Conservation (phyloP, 2,329 filamentous ascomycete species). For the Fusarium marasasianum region DNA sequence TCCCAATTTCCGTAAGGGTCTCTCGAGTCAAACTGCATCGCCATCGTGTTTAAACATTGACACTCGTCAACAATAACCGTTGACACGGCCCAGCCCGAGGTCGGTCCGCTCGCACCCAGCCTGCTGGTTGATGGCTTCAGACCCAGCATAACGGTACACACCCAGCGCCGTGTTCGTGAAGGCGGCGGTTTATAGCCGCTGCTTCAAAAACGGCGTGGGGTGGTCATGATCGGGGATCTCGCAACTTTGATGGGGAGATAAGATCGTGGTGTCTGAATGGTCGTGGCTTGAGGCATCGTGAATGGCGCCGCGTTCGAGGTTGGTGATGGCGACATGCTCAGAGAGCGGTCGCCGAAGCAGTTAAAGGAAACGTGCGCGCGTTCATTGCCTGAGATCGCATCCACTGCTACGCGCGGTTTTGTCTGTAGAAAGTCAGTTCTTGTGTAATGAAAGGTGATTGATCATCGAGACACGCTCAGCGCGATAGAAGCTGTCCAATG, state of each 20-base stretch:
- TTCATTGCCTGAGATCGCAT: too few relatives aligned
- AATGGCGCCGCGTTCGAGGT: background rate
- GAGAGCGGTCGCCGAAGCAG: too few relatives aligned
- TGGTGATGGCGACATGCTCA: background rate
- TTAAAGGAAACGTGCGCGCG: background rate
- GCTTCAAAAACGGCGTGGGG: background rate
- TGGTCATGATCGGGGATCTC: background rate
- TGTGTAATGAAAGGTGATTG: background rate
- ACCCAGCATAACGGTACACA: background rate
- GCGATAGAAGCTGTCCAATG: background rate
- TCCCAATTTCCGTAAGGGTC: too few relatives aligned
- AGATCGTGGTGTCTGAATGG: background rate
- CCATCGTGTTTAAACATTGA: slow-evolving; percentile 6
- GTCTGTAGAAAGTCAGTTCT: slow-evolving; percentile 39
- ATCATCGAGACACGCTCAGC: background rate
- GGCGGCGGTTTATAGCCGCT: background rate
- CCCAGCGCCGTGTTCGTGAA: background rate
- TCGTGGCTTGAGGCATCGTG: background rate
- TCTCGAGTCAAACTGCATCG: background rate
- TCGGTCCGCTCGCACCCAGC: slow-evolving; percentile 17
- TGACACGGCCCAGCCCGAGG: slow-evolving; percentile 36
- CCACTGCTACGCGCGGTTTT: background rate
- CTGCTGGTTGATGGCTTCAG: background rate
- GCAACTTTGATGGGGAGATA: background rate
- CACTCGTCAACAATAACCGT: slow-evolving; percentile 44